Evolutionary conservation across 140 eudicot species (phyloP), one percentile per base, ranked within the genome.

Genomic region (Ambrosia hybrid): DNA sequence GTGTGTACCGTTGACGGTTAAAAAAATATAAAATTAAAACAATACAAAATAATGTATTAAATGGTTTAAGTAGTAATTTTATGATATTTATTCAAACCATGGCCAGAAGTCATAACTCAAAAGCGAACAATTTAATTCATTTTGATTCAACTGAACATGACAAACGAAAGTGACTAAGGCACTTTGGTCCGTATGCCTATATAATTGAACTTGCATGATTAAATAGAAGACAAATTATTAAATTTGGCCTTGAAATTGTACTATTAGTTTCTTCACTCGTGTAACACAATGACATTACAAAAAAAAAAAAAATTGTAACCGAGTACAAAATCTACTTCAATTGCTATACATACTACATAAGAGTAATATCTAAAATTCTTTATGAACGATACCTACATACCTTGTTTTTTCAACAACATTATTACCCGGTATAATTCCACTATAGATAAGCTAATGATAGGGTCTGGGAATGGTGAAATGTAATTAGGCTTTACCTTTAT

Each of bases 201-300:
- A 64, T 52, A 52, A 52, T 52, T 67, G 73, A 64, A 65, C 33
- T 53, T 65, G 68, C 73, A 65, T 38, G 67, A 74, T 63, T 38
- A 37, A 63, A 5, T 13, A 17, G 57, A 63, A 11, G 79, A 74
- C 56, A 65, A 21, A 10, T 34, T 53, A 65, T 74, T 65, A 45
- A 51, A 74, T 38, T 56, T 74, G 41, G 72, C 49, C 53, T 74
- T 64, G 16, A 65, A 65, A 21, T 45, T 57, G 66, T 66, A 75
- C 59, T 67, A 56, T 10, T 45, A n/a, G 5, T 45, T 21, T 67
- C 37, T 39, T 57, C 9, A 57, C 12, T 57, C 36, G 62, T 57
- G 62, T 57, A 56, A 17, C 62, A 17, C 9, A 7, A 17, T 4
- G 62, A 8, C 62, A 57, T 16, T 8, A 57, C 9, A 39, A 57